phyloP scores from a whole-genome alignment of 1,139 yeast genomes.

The Waltiozyma sp. region DNA sequence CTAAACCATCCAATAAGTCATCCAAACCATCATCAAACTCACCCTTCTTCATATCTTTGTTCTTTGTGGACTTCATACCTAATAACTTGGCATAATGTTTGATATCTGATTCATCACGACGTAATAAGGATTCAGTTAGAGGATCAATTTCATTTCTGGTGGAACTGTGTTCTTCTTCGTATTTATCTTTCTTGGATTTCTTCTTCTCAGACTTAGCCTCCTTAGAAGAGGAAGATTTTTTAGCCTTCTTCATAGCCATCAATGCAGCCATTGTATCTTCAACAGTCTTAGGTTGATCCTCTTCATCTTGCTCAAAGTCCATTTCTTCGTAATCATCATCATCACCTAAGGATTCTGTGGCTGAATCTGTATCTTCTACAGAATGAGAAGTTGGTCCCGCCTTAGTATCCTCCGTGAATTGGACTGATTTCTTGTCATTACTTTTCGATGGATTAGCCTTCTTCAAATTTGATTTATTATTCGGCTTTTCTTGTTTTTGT shows the following conservation, averaged over 20 bases:
- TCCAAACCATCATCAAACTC: slow-evolving; percentile 43
- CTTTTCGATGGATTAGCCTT: slow-evolving; percentile 5
- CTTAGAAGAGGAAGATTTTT: slow-evolving; percentile 6
- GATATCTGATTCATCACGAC: slow-evolving; percentile 68
- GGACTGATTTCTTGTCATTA: slow-evolving; percentile 5
- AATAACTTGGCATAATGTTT: slow-evolving; percentile 74
- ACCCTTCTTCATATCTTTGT: slow-evolving; percentile 28
- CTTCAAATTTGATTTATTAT: background rate
- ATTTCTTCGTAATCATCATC: slow-evolving; percentile 15
- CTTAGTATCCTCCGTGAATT: background rate
- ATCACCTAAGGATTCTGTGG: slow-evolving; percentile 1
- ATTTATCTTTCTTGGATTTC: background rate
- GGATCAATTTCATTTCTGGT: slow-evolving; percentile 9
- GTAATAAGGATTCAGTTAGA: slow-evolving; percentile 31
- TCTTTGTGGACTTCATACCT: slow-evolving; percentile 50
- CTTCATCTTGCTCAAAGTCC: slow-evolving; percentile 16
- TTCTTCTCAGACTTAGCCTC: slow-evolving; percentile 3
- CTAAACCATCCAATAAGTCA: slow-evolving; percentile 69
- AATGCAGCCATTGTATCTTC: slow-evolving; percentile 34
- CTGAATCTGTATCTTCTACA: slow-evolving; percentile 2
- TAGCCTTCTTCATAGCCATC: slow-evolving; percentile 31
- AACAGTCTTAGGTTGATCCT: slow-evolving; percentile 16
- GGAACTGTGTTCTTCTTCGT: background rate
- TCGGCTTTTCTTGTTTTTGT: background rate
- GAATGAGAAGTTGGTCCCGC: background rate